Conservation (phyloP, 106 monocot species). For the Dendrobium catenatum region DNA sequence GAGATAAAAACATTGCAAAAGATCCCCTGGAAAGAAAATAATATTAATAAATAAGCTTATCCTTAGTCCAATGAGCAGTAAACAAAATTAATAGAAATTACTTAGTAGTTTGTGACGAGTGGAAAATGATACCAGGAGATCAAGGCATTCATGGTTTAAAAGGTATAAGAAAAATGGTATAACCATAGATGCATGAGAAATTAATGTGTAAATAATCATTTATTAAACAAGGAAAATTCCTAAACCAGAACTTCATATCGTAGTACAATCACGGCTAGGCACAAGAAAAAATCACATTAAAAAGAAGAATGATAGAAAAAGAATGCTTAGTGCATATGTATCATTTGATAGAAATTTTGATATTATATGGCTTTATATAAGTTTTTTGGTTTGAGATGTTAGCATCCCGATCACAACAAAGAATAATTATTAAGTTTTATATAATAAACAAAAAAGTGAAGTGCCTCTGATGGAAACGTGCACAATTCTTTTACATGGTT, state of each 20-base stretch:
- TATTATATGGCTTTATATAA: background rate
- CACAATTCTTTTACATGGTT: background rate
- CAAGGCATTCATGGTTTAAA: background rate
- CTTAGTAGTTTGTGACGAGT: background rate
- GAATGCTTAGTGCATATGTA: background rate
- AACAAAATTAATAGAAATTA: too few species aligned
- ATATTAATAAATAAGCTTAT: background rate
- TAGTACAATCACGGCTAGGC: background rate
- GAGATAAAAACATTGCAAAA: background rate
- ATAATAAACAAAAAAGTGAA: background rate
- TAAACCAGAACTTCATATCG: background rate
- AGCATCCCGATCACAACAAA: background rate
- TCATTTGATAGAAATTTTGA: conserved; percentile 1
- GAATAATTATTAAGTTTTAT: background rate
- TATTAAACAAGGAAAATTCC: background rate
- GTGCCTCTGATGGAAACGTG: background rate
- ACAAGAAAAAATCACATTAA: background rate
- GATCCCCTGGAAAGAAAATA: background rate
- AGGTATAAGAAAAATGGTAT: background rate
- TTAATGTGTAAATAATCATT: background rate
- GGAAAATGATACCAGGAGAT: background rate
- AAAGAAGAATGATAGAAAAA: background rate
- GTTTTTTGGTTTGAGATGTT: background rate
- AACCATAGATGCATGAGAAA: background rate
- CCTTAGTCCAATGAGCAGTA: background rate